A percentile compares a stretch with the other conserved stretches of the same genome.
These are phyloP conservation scores for Pyrus communis DNA, from an alignment of 306 rosid genomes.

Conservation along the genomic window DNA sequence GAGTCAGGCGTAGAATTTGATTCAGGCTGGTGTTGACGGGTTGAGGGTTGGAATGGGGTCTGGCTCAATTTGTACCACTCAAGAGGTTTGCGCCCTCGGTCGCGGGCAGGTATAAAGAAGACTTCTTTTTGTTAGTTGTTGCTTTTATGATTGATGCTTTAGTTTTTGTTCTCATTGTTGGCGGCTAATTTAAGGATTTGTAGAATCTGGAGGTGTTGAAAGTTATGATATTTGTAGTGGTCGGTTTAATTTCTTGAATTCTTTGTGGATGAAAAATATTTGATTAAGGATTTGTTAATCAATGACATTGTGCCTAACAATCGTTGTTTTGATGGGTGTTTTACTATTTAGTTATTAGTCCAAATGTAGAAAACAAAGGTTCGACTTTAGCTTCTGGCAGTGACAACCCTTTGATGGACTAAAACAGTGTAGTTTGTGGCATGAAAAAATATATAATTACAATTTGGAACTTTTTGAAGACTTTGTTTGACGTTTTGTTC, in stretches of 20 bases:
- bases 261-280: neutral
- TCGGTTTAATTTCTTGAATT: neutral
- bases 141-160: neutral
- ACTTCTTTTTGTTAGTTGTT: neutral
- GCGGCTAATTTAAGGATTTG: neutral
- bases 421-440: neutral
- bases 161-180: neutral
- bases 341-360: neutral
- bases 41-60: conserved; percentile 96
- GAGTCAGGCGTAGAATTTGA: conserved; percentile 78
- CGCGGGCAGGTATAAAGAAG: conserved; percentile 76
- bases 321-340: neutral
- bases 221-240: neutral
- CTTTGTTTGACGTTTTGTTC: neutral
- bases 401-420: neutral
- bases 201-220: neutral
- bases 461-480: neutral
- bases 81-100: conserved; percentile 94
- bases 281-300: neutral
- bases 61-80: conserved; percentile 93
- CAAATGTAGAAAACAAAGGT: neutral
- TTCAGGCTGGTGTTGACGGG: conserved; percentile 88
- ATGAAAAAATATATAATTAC: no score
- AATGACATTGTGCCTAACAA: neutral
- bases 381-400: neutral